Percentiles rank a stretch among this genome's conserved stretches.
phyloP scores from a whole-genome alignment of 371 early-diverging fungal genomes.

The Blakeslea trispora region DNA sequence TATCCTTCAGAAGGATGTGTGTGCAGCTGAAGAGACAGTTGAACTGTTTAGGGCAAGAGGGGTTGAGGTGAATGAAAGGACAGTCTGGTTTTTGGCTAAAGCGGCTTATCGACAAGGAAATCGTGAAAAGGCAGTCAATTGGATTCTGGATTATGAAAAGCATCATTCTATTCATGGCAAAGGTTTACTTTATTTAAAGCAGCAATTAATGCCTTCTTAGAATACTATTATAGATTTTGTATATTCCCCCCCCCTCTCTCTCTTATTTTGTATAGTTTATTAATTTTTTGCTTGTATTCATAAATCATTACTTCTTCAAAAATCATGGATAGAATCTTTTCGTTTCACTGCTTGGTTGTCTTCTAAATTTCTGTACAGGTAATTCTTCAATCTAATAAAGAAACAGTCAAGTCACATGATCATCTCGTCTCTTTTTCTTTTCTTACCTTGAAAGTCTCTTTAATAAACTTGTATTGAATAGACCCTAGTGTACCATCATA shows the following conservation, averaged over 20 bases:
- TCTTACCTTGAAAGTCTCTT: conserved; percentile 40
- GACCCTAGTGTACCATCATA: conserved; percentile 75
- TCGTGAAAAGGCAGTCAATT: conserved; percentile 23
- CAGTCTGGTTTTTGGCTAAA: conserved; percentile 35
- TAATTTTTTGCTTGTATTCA: neutral
- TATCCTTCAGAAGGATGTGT: conserved; percentile 32
- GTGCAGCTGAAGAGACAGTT: conserved; percentile 33
- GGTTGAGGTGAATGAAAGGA: conserved; percentile 36
- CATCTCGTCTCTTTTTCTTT: too few relatives aligned
- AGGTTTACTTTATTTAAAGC: conserved; percentile 19
- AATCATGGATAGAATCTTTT: too few relatives aligned
- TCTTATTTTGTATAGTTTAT: neutral
- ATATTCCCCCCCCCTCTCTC: neutral
- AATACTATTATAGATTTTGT: conserved; percentile 1
- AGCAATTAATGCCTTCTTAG: conserved; percentile 1
- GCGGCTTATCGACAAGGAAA: conserved; percentile 23
- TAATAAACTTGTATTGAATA: conserved; percentile 48
- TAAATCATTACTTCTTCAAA: too few relatives aligned
- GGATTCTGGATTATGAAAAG: conserved; percentile 29
- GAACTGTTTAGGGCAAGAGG: conserved; percentile 19
- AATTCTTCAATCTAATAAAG: conserved; percentile 10
- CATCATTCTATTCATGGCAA: conserved; percentile 17
- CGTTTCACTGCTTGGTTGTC: too few relatives aligned
- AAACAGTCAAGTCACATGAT: too few relatives aligned
- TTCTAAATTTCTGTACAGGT: too few relatives aligned